These are phyloP conservation scores for Tephrocybe sp. DNA, from an alignment of 768 basidiomycete genomes.

Conservation along the genomic window DNA sequence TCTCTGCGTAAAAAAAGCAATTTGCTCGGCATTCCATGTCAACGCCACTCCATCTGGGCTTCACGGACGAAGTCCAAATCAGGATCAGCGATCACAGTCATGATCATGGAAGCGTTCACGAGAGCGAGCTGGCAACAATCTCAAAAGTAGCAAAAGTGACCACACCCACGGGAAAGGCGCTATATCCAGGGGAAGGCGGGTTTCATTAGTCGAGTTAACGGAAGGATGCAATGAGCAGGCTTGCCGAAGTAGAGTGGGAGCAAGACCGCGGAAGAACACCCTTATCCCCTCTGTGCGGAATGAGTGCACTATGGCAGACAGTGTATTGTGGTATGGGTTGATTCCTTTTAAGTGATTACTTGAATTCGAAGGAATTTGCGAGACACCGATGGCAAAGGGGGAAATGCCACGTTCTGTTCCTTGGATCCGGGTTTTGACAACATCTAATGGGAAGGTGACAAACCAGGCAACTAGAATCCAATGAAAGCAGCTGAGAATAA, in stretches of 20 bases:
- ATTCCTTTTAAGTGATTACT: background rate
- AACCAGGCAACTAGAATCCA: conserved; percentile 60
- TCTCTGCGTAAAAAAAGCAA: background rate
- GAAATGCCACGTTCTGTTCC: conserved; percentile 31
- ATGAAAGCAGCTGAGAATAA: background rate
- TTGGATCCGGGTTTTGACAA: conserved; percentile 89
- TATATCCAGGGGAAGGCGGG: conserved; percentile 23
- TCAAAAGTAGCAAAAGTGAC: conserved; percentile 79
- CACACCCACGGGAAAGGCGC: conserved; percentile 87
- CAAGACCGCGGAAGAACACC: conserved; percentile 77
- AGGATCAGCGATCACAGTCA: background rate
- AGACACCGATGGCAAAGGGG: background rate
- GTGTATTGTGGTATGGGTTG: conserved; percentile 60
- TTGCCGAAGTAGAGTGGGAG: conserved; percentile 80
- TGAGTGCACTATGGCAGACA: conserved; percentile 58
- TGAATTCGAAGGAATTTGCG: background rate
- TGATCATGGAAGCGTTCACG: conserved; percentile 2
- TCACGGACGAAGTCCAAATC: background rate
- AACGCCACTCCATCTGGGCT: conserved; percentile 1
- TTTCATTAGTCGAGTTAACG: too few species aligned
- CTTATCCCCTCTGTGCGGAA: conserved; percentile 62
- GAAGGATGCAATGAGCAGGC: conserved; percentile 19
- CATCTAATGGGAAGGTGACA: conserved; percentile 84
- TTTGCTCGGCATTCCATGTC: background rate
- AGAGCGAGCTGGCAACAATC: conserved; percentile 43